phyloP scores from a whole-genome alignment of 768 basidiomycete species.

The Tulasnella sp. region DNA sequence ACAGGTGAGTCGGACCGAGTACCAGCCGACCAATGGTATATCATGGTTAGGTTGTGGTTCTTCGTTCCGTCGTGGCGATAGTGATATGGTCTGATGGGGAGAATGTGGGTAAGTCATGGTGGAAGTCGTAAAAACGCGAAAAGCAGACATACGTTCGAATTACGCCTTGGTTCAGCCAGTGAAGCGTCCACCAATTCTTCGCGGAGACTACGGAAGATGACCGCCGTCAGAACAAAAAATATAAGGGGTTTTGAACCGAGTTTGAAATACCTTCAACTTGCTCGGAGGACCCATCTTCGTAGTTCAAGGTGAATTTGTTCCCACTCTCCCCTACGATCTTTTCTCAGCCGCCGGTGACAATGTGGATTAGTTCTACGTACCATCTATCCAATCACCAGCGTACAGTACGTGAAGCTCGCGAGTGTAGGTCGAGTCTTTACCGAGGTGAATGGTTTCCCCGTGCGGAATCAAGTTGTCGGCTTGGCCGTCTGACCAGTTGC shows the following conservation, averaged over 20 bases:
- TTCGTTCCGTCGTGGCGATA: neutral
- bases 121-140: neutral
- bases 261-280: constrained; percentile 21
- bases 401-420: constrained; percentile 40
- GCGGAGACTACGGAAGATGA: neutral
- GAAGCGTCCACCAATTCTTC: constrained; percentile 24
- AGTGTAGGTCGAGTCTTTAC: constrained; percentile 27
- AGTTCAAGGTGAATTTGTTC: constrained; percentile 39
- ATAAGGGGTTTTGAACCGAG: neutral
- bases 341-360: neutral
- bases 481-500: neutral
- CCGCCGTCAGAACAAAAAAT: too few relatives aligned
- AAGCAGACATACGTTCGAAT: constrained; percentile 21
- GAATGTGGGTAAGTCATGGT: neutral
- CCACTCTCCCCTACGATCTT: constrained; percentile 36
- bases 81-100: constrained; percentile 24
- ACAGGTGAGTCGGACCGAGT: constrained; percentile 35
- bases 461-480: constrained; percentile 40
- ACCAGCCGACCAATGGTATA: constrained; percentile 24
- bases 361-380: constrained; percentile 26
- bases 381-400: constrained; percentile 36
- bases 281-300: constrained; percentile 23
- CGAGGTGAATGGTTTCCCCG: constrained; percentile 36
- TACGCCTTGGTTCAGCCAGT: constrained; percentile 26
- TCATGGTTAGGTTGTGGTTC: constrained; percentile 26